Base-by-base conservation (phyloP, 2,329 filamentous ascomycete species). In the Pseudogymnoascus sp. region DNA sequence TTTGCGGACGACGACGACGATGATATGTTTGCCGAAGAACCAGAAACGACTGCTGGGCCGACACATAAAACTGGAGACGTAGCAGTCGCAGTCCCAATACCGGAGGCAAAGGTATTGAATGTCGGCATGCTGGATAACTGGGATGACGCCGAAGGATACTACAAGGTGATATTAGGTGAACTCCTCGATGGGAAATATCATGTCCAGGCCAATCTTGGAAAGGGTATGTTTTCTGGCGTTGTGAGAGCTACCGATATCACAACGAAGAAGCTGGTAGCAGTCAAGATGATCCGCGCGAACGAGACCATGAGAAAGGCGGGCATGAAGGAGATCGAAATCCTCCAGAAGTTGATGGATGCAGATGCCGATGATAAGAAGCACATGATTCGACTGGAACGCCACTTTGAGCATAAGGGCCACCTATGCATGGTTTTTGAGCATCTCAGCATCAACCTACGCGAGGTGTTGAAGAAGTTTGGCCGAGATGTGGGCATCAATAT, bases 271-370 rank as follows among this genome's bases (percentile, higher is more conserved):
- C 74, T 89, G n/a, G 92, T 97, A 33, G 94, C 94, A 25, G 89
- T 99, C 80, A 99, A 99, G 77, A 94, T 99, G 69, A 96, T 97
- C 75, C 89, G 94, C 65, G 95, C 95, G 74, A 97, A 99, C 70
- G 92, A 96, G 71, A 89, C 90, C 10, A 88, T 97, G 86, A 83
- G 87, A 67, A 97, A 96, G 74, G 92, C 92, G 52, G 94, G 92
- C 18, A 87, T 92, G 74, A 97, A 94, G 63, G 94, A 99, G 74
- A 95, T 97, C 72, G 89, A 90, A 42, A 96, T 97, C 66, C 77
- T 99, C 55, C 85, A 94, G 72, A 92, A 93, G 71, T 84, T 99
- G 61, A 91, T 89, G 69, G 86, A 88, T 55, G 86, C 89, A 31
- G 94, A 99, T 72, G 87, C 89, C 0, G 90, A 96, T 27, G 89